Base-by-base conservation (phyloP, 805 yeast genomes). In the Lipomyces sp. region DNA sequence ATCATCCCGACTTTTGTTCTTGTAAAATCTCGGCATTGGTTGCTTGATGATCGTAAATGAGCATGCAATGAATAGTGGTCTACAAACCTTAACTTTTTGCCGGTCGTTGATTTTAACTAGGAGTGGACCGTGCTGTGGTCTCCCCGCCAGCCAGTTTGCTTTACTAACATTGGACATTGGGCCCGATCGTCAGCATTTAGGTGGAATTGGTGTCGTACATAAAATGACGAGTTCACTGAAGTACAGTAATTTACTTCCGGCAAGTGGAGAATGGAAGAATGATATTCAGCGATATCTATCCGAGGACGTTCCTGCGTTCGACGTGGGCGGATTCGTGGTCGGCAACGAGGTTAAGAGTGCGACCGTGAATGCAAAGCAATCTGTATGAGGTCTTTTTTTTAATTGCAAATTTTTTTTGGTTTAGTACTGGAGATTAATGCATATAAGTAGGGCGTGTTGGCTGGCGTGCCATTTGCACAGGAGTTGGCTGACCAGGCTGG, bases 301-400 rank as follows among this genome's bases (percentile, higher is more conserved):
- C 4, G 98, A 93, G 74, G 98, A 93, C 73, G 94, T 90, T 15
- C 98, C 98, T 1, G 86, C 96, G 0, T 94, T 94, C 73, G 98
- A 93, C 77, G 90, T 88, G 73, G 98, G 98, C 42, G 98, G 97
- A 1, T 91, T 80, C 73, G 98, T 94, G 1, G 98, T 94, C n/a
- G 98, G 98, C 11, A 83, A 84, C 62, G 87, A 83, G 55, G 71
- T 72, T 2, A 89, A 90, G 73, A 81, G 86, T 2, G 98, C 97
- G 1, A 86, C 90, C 1, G 80, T 93, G 54, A 89, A 85, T 78
- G 90, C 96, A 82, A 93, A 93, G 77, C 88, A 88, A 66, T 80
- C 82, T 53, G 73, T 71, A 50, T 11, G 48, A 42, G 24, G 24
- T 24, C 24, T 24, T 24, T 24, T 24, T 24, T 24, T 24, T 24